These are phyloP conservation scores for Colletotrichum sp. DNA, from an alignment of 2,329 filamentous ascomycete species.

Conservation along the genomic window DNA sequence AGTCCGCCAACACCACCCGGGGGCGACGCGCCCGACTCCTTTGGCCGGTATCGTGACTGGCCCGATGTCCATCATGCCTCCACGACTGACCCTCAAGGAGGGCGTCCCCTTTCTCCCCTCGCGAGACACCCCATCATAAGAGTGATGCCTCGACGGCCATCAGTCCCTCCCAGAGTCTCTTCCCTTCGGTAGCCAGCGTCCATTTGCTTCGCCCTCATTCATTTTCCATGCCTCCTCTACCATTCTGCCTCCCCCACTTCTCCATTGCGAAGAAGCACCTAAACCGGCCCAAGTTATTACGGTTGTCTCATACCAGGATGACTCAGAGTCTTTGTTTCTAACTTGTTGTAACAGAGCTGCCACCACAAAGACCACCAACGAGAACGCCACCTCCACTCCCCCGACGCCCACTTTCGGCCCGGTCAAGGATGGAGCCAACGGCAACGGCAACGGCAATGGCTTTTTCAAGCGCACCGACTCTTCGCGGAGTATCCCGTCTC, in stretches of 20 bases:
- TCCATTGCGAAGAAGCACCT: background rate
- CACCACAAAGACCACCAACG: constrained; percentile 16
- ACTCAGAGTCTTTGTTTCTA: background rate
- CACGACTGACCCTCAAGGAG: constrained; percentile 14
- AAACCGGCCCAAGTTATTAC: background rate
- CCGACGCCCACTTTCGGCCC: constrained; percentile 16
- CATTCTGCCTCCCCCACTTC: constrained; percentile 6
- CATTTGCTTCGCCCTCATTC: background rate
- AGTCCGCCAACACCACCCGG: constrained; percentile 19
- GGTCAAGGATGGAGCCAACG: constrained; percentile 1
- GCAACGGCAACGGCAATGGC: background rate
- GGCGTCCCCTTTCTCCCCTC: background rate
- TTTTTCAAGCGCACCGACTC: constrained; percentile 17
- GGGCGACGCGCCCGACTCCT: constrained; percentile 11
- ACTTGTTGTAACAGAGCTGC: constrained; percentile 1
- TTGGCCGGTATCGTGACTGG: constrained; percentile 8
- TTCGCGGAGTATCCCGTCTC: constrained; percentile 6
- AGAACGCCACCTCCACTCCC: constrained; percentile 12
- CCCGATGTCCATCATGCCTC: background rate
- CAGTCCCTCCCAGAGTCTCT: constrained; percentile 12
- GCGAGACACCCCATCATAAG: constrained; percentile 13
- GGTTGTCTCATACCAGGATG: background rate
- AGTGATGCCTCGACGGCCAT: constrained; percentile 5
- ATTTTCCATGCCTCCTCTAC: constrained; percentile 3
- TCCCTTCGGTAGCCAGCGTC: constrained; percentile 16